A percentile compares a stretch with the other conserved stretches of the same genome.
phyloP scores from a whole-genome alignment of 345 rosid genomes.

The Alliaria petiolata region DNA sequence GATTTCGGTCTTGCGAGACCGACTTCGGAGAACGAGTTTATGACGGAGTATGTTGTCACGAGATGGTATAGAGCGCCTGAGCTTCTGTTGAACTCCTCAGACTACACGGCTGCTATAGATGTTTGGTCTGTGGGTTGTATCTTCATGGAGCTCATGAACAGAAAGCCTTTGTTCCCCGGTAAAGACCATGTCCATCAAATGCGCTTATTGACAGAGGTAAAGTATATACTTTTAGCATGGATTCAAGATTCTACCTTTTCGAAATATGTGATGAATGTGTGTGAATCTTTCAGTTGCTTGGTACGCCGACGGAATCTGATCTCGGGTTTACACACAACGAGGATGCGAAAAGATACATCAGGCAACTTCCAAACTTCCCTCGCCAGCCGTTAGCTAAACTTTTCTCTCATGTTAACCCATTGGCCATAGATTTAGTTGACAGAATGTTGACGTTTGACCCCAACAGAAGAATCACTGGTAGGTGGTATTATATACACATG shows the following conservation, averaged over 20 bases:
- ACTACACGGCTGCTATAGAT: conserved; percentile 89
- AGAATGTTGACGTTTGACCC: conserved; percentile 96
- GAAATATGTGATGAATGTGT: conserved; percentile 16
- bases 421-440: conserved; percentile 82
- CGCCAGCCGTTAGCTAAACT: conserved; percentile 58
- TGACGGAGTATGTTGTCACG: conserved; percentile 99
- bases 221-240: neutral
- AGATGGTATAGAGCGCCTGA: conserved; percentile 99
- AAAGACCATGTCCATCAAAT: conserved; percentile 93
- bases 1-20: conserved; percentile 98
- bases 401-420: conserved; percentile 75
- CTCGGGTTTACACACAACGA: conserved; percentile 83
- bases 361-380: conserved; percentile 65
- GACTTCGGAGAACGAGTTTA: conserved; percentile 80
- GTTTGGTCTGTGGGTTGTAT: conserved; percentile 99
- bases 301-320: conserved; percentile 88
- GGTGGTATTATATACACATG: conserved; percentile 14
- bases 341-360: conserved; percentile 79
- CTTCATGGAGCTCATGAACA: conserved; percentile 94
- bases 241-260: neutral
- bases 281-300: conserved; percentile 66
- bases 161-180: conserved; percentile 92
- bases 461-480: conserved; percentile 85
- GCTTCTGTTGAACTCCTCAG: conserved; percentile 80
- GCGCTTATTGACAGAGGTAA: conserved; percentile 88